These are phyloP conservation scores for Cephaloascus fragrans DNA, from an alignment of 805 yeast species.

Conservation along the genomic window DNA sequence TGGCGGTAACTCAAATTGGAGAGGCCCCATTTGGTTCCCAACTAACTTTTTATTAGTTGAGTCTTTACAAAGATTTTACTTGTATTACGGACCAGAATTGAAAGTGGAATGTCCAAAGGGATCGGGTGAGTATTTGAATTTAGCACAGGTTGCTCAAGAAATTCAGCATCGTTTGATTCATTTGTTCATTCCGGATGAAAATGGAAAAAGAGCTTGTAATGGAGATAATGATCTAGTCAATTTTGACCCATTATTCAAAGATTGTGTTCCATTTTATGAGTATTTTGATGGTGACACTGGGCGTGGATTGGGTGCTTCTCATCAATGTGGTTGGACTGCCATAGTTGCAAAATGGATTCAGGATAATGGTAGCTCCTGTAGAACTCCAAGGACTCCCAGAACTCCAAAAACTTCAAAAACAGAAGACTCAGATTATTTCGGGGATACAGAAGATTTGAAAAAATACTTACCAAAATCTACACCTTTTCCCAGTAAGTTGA, in stretches of 20 bases:
- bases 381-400: conserved; percentile 36
- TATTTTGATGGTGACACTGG: conserved; percentile 94
- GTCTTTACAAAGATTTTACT: conserved; percentile 75
- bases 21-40: conserved; percentile 98
- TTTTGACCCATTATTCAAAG: conserved; percentile 62
- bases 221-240: conserved; percentile 50
- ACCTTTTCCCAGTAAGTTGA: conserved; percentile 43
- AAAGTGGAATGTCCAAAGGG: conserved; percentile 86
- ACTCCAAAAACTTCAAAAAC: conserved; percentile 19
- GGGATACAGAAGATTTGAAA: conserved; percentile 18
- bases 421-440: conserved; percentile 13
- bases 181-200: conserved; percentile 59
- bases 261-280: conserved; percentile 72
- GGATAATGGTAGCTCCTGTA: conserved; percentile 70
- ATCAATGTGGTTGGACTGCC: conserved; percentile 96
- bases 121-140: conserved; percentile 63
- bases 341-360: conserved; percentile 86
- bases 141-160: conserved; percentile 87
- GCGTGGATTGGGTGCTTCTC: conserved; percentile 86
- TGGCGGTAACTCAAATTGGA: conserved; percentile 96
- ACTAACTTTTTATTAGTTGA: conserved; percentile 80
- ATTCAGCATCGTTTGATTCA: conserved; percentile 78
- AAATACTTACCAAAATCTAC: conserved; percentile 33
- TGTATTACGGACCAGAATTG: conserved; percentile 80
- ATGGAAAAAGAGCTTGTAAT: conserved; percentile 66